Evolutionary conservation across 805 yeast genomes (phyloP), one percentile per base, ranked within the genome.

Genomic region (Wickerhamomyces canadensis): DNA sequence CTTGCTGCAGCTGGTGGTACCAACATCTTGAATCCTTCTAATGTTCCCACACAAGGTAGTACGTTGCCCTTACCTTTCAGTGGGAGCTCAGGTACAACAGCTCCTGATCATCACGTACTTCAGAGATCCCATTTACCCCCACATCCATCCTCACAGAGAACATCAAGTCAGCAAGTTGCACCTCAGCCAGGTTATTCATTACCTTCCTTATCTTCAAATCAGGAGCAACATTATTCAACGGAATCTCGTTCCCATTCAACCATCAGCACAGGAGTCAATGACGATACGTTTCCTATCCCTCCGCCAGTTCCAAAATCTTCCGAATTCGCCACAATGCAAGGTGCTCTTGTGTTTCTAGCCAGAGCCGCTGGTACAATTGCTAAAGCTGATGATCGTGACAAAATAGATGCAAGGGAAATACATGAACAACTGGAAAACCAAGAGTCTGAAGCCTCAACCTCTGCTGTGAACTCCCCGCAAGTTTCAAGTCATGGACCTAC

Each of bases 331-430:
- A 62, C 71, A 1, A 65, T 67, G 60, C 72, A 67, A 43, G 83
- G 84, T 7, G 85, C 91, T 0, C 62, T 84, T 43, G 80, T 76
- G 21, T 84, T 78, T 54, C 56, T 84, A 17, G 91, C 93, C 6
- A 78, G 79, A 45, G 85, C 88, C 0, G 93, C 91, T 1, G 91
- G 88, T 0, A 73, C 81, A 10, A 78, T 81, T 15, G 84, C 88
- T 4, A 67, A 72, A 41, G 80, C 83, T 3, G 86, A 78, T 50
- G 78, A 71, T 44, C 62, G 84, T 44, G 85, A 80, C 49, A 62
- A 74, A 28, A 74, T 76, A 27, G 74, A 70, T 54, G 84, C 75
- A 1, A 55, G 68, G 37, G 65, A 63, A 33, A 64, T 68, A 40
- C 76, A 75, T 41, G 67, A 64, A 31, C 70, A 64, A 40, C 48